Base-by-base conservation (phyloP, 2,329 filamentous ascomycete genomes). In the Neonectria sp. region DNA sequence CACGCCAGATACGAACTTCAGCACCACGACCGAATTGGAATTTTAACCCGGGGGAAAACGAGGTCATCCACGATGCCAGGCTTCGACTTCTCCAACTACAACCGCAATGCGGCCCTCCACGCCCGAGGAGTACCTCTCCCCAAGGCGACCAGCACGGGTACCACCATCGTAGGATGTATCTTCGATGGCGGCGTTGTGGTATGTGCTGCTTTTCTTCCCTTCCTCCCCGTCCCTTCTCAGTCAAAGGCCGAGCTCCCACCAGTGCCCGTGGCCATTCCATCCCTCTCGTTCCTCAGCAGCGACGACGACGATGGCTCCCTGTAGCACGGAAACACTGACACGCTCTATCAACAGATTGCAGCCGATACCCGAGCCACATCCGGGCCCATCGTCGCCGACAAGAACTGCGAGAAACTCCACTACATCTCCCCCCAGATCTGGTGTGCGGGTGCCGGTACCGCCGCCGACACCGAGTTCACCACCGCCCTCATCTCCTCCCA, bases 371-470 rank as follows among this genome's bases (percentile, higher is more conserved):
- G 96, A 89, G 96, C 96, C 71, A 99, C 96, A 53, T 97, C 93
- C 72, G 96, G 96, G 40, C 95, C 96, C 74, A 99, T 99, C 84
- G 96, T 99, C 76, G 97, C 97, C 83, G 96, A 99, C 90, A 99
- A 99, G 94, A 99, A 99, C 89, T 98, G 96, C 87, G 95, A 99
- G 86, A 99, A 99, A 87, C 91, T 99, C 72, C 96, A 99, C 86
- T 99, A 97, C 88, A 99, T 99, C 82, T 89, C 96, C 49, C 95
- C 96, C 67, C 95, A 98, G 83, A 99, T 99, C 84, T 99, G 96
- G 96, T 99, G 96, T 84, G 96, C 96, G 11, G 96, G 96, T 76
- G 97, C 96, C 75, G 96, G 97, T 82, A 99, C 96, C 58, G 96
- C 96, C 69, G 96, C 96, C 77, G 96, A 99, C 83, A 98, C 95